Evolutionary conservation across 495 filamentous ascomycete genomes (phyloP), one percentile per base, ranked within the genome.

Genomic region (Aspergillus leporis): DNA sequence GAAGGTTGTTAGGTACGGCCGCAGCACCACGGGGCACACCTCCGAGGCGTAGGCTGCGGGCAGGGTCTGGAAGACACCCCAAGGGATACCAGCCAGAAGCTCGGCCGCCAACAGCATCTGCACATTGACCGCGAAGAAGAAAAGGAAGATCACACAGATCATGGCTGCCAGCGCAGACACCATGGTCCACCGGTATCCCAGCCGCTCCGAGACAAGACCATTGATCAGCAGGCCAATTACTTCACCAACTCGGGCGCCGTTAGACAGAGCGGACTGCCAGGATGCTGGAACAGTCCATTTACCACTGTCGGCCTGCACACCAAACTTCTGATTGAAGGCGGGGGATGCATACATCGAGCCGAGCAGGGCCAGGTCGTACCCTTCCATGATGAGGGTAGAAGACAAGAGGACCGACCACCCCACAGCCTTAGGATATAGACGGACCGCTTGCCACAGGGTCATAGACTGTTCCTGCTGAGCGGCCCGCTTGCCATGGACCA

Each of bases 31-130:
- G 12, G 88, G 88, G 63, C 81, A 85, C 28, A 90, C 85, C 59
- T 92, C 89, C 38, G 86, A 86, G 48, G 88, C 89, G 58, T 90
- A 92, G 1, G 86, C 85, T 60, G 86, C 84, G 21, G 85, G 86
- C 5, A 87, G 69, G 1, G 87, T 90, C 65, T 89, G 87, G 70
- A 90, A 90, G 25, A 90, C 81, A 56, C 88, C 89, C 87, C 87
- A 90, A 34, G 86, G 84, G 55, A 91, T 85, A 59, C 88, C 88
- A 54, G 82, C 85, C 2, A 91, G 74, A 53, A 90, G 86, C 68
- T 90, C 87, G 2, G 81, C 87, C 19, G 84, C 80, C 36, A 88
- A 77, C 10, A 90, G 77, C 34, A 81, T 79, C 23, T 83, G 71
- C 1, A 90, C 75, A 61, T 76, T 83, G 40, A 82, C 76, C 0